Evolutionary conservation across 768 basidiomycete species (phyloP).

Genomic region (Sistotremastrum suecicum): DNA sequence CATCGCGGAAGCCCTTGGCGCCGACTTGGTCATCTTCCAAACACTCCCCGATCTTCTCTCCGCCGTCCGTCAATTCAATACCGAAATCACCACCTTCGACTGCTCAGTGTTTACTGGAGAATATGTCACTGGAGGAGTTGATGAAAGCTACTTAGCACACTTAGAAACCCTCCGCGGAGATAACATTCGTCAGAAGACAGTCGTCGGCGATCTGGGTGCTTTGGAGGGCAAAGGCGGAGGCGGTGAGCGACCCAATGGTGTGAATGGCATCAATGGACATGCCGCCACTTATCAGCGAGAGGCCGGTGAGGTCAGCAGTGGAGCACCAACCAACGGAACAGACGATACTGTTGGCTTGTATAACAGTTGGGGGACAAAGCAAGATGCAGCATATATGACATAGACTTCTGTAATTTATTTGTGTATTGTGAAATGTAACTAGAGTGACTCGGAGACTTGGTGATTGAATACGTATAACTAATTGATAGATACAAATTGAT

Average conservation of each 20-base stretch:
- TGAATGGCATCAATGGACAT: conserved; percentile 10
- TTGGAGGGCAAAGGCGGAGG: conserved; percentile 23
- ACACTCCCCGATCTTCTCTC: conserved; percentile 75
- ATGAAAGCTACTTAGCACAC: conserved; percentile 62
- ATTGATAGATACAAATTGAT: too few species aligned
- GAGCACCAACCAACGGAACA: conserved; percentile 39
- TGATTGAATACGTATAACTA: too few species aligned
- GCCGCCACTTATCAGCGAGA: conserved; percentile 6
- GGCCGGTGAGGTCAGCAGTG: conserved; percentile 18
- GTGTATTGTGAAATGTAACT: too few species aligned
- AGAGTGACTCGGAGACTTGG: too few species aligned
- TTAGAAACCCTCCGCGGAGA: conserved; percentile 74
- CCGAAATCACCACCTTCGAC: conserved; percentile 64
- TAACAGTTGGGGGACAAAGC: conserved; percentile 36
- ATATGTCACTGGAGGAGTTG: conserved; percentile 90
- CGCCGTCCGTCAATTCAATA: conserved; percentile 78
- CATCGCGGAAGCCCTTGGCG: conserved; percentile 75
- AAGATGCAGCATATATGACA: background rate
- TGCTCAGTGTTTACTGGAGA: conserved; percentile 97
- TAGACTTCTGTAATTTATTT: too few species aligned
- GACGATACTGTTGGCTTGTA: conserved; percentile 73
- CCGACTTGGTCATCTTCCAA: conserved; percentile 94
- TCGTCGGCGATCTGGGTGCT: conserved; percentile 17
- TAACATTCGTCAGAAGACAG: conserved; percentile 48
- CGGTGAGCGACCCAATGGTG: conserved; percentile 10